Base-by-base conservation (phyloP, 352 stramenopile genomes). In the Pythium graminicola region DNA sequence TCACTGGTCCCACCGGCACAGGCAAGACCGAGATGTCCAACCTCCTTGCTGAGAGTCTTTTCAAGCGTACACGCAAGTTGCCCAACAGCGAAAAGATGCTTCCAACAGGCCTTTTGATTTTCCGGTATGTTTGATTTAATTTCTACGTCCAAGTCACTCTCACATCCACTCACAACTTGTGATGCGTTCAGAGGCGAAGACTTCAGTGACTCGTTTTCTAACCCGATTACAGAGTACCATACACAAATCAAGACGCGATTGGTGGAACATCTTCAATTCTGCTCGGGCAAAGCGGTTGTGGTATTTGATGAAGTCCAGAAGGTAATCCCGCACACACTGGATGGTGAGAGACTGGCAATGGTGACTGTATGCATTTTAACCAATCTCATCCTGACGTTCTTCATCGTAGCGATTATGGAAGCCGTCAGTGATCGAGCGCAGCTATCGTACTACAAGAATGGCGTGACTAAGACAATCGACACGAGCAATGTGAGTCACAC, bases 281-380 rank as follows among this genome's bases (percentile, higher is more conserved):
- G 85, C 61, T 85, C 69, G 17, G 87, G 87, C 19, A 91, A 95
- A 57, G 85, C 84, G 3, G 75, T 96, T 9, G 79, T 96, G 22
- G 67, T 96, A 26, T 95, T 96, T 43, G 87, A 96, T 51, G 87
- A 96, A 73, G 78, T 96, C 23, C 86, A 96, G 51, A 96, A 96
- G 59, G 82, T 93, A 50, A 86, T 95, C 45, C 86, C 86, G 9
- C 82, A 92, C 41, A 95, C 86, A 1, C 72, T 96, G 13, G 85
- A 96, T 41, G 83, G 78, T 89, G 66, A n/a, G 59, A 22, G 35
- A 6, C 50, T 62, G 6, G 36, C 31, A 38, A 38, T 38, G 31
- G 31, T 38, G 31, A n/a, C n/a, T n/a, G n/a, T n/a, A n/a, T n/a
- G n/a, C n/a, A n/a, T n/a, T n/a, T n/a, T n/a, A 45, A 31, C 32